phyloP scores from a whole-genome alignment of 305 asterid species.

The Fraxinus greggii region DNA sequence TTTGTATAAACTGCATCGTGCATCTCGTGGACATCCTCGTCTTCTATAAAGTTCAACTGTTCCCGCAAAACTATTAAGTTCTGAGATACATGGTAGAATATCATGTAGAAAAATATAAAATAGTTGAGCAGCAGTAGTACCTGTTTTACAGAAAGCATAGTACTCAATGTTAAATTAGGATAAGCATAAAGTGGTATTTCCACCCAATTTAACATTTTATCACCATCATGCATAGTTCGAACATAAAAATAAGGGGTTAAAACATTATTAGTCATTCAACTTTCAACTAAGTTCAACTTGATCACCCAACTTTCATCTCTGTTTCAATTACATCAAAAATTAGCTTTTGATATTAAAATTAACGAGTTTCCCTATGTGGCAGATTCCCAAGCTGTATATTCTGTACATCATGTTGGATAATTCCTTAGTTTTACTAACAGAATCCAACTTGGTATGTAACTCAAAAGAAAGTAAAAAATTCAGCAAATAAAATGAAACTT shows the following conservation, averaged over 20 bases:
- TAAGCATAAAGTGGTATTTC: background rate
- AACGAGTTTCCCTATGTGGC: background rate
- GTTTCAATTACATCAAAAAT: background rate
- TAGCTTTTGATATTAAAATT: background rate
- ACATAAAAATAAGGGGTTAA: background rate
- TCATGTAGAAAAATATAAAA: constrained; percentile 52
- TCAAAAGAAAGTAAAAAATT: background rate
- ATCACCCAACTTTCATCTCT: background rate
- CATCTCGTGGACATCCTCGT: constrained; percentile 70
- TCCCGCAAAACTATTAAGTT: constrained; percentile 59
- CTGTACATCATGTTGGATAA: background rate
- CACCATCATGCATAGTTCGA: background rate
- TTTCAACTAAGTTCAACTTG: background rate
- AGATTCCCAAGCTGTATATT: background rate
- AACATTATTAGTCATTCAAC: background rate
- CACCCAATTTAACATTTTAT: background rate
- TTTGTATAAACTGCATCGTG: constrained; percentile 69
- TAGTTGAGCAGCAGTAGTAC: constrained; percentile 58
- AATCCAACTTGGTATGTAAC: background rate
- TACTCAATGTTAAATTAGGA: background rate
- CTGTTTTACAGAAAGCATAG: constrained; percentile 33
- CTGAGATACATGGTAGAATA: constrained; percentile 61
- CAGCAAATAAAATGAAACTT: background rate
- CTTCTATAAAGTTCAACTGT: constrained; percentile 65
- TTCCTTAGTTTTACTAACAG: background rate